Base-by-base conservation (phyloP, 305 asterid genomes). In the Solanum hybrid region DNA sequence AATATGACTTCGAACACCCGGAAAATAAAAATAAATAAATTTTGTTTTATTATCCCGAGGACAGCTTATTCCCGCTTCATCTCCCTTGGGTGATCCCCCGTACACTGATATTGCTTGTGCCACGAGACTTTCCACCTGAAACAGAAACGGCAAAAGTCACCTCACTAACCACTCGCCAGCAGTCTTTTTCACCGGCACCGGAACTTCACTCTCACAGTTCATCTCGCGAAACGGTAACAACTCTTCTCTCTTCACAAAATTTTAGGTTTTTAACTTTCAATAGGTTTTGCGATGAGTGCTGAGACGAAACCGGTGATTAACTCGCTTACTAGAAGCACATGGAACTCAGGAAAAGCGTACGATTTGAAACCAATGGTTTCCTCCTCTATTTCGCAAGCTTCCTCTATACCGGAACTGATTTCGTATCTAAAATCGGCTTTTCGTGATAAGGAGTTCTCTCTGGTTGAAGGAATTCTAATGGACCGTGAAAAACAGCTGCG, bases 381-480 rank as follows among this genome's bases (percentile, higher is more conserved):
- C 31, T 78, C 57, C 29, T 35, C 85, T 51, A 31, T 33, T 31
- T 85, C 42, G 31, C 18, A 3, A 20, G 31, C 33, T 2, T 31
- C 88, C 16, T 9, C 88, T 11, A 22, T 85, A 51, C 42, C 76
- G 3, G 88, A 85, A 7, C 31, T 85, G 31, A 51, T 85, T 57
- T 29, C 42, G 24, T 85, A 85, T 57, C 31, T 85, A 20, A 85
- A 85, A 85, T 20, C 76, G 31, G 75, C 88, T 18, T 85, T 85
- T 51, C 88, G 76, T 11, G 76, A 85, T 11, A 57, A 61, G 88
- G 88, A 85, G 16, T 85, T 51, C 74, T 31, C 76, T 20, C 42
- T 85, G 22, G 88, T 85, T 6, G 88, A 51, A 31, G 26, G 37
- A 85, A 57, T 85, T 22, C 31, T 85, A 5, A 85, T 51, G 20